Conservation (phyloP, 2,329 filamentous ascomycete species). For the Cordyceps sp. region DNA sequence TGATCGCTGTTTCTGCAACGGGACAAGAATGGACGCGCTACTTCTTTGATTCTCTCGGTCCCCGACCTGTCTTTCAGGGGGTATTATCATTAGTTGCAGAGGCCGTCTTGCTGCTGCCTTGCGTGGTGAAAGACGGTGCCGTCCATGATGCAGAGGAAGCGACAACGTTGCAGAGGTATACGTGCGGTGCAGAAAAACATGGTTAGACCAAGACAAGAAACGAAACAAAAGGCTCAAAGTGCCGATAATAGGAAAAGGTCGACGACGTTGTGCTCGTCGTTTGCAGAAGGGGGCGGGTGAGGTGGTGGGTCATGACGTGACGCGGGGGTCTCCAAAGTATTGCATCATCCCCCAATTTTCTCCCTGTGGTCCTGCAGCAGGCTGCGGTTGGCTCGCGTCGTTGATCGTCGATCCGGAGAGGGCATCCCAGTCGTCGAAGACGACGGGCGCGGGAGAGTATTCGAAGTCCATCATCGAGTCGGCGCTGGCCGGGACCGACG, state of each 20-base stretch:
- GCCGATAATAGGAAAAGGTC: background rate
- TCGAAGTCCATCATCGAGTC: slow-evolving; percentile 26
- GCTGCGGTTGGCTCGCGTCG: slow-evolving; percentile 8
- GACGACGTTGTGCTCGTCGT: too few species aligned
- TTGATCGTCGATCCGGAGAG: slow-evolving; percentile 17
- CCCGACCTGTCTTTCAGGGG: too few species aligned
- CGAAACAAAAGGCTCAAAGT: too few species aligned
- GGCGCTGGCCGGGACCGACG: slow-evolving; percentile 7
- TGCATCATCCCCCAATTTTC: slow-evolving; percentile 19
- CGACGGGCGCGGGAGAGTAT: slow-evolving; percentile 19
- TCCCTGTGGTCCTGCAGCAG: too few species aligned
- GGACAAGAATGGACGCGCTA: too few species aligned
- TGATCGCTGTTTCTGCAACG: too few species aligned
- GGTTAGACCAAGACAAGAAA: too few species aligned
- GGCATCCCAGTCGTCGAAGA: slow-evolving; percentile 25
- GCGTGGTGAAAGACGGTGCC: background rate
- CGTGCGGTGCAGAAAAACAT: too few species aligned
- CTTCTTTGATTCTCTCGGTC: too few species aligned
- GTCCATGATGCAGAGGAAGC: background rate
- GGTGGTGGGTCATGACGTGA: slow-evolving; percentile 8
- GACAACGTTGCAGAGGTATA: background rate
- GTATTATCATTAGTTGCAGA: background rate
- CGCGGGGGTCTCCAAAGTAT: slow-evolving; percentile 16
- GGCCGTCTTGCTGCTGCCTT: background rate
- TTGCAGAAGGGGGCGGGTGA: too few species aligned